Conservation (phyloP, 225 moss, liverwort and hornwort genomes). For the Physcomitrium patens region DNA sequence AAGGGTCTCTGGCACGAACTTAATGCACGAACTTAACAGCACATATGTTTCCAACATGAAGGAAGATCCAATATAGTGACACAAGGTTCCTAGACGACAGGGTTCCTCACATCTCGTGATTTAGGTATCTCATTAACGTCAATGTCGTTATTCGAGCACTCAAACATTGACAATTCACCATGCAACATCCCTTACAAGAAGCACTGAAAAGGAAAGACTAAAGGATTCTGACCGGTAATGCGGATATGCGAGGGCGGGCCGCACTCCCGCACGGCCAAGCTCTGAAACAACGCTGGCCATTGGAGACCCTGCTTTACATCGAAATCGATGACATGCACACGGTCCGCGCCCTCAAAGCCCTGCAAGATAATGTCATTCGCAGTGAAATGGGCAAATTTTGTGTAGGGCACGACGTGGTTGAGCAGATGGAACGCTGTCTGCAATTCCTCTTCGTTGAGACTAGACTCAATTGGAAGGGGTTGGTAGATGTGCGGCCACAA, state of each 20-base stretch:
- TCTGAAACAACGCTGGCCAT: conserved; percentile 96
- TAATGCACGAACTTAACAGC: background rate
- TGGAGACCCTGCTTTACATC: conserved; percentile 98
- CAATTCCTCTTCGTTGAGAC: conserved; percentile 83
- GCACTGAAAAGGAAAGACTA: background rate
- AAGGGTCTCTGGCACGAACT: background rate
- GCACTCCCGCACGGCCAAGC: conserved; percentile 70
- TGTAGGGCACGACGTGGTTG: conserved; percentile 90
- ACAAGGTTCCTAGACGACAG: background rate
- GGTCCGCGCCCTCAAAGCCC: conserved; percentile 79
- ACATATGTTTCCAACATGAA: background rate
- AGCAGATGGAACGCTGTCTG: conserved; percentile 89
- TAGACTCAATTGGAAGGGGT: conserved; percentile 72
- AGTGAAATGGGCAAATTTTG: conserved; percentile 93
- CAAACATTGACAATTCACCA: background rate
- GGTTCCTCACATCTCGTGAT: background rate
- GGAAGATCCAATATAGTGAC: background rate
- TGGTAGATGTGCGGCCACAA: conserved; percentile 97
- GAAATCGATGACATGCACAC: conserved; percentile 92
- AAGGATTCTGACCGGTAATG: conserved; percentile 64
- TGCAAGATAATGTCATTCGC: conserved; percentile 90
- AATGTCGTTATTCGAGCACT: background rate
- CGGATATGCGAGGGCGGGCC: conserved; percentile 91
- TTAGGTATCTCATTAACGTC: background rate
- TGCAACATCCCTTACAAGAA: background rate